Evolutionary conservation across 768 basidiomycete genomes (phyloP).

Genomic region (Gyrodon lividus): DNA sequence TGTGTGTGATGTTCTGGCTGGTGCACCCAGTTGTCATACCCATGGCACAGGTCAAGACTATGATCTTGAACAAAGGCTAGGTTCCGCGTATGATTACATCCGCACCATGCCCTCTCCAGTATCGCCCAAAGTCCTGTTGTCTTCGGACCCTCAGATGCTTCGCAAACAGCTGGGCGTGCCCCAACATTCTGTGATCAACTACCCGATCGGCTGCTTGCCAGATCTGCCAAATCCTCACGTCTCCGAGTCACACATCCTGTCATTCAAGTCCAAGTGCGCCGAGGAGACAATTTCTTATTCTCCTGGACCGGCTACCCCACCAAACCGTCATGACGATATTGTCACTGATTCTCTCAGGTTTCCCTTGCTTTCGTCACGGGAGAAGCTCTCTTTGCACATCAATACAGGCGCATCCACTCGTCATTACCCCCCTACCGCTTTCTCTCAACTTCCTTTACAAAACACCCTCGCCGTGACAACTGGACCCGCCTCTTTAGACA

Average conservation of each 20-base stretch:
- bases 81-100: conserved; percentile 24
- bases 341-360: not conserved
- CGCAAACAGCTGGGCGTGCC: conserved; percentile 31
- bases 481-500: not conserved
- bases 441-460: not conserved
- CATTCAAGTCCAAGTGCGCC: not conserved
- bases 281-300: not conserved
- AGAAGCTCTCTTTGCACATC: conserved; percentile 1
- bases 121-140: conserved; percentile 10
- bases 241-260: not conserved
- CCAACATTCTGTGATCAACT: conserved; percentile 30
- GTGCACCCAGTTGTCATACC: not conserved
- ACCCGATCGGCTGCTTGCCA: conserved; percentile 12
- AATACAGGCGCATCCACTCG: conserved; percentile 4
- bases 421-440: not conserved
- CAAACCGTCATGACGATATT: not conserved
- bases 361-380: not conserved
- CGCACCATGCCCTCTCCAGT: conserved; percentile 17
- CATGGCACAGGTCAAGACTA: conserved; percentile 5
- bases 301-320: not conserved
- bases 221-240: conserved; percentile 27
- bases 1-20: not conserved
- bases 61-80: conserved; percentile 23
- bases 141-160: conserved; percentile 26
- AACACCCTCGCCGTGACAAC: not conserved